Conservation (phyloP, 73 alveolate species). For the Symbiodinium natans region DNA sequence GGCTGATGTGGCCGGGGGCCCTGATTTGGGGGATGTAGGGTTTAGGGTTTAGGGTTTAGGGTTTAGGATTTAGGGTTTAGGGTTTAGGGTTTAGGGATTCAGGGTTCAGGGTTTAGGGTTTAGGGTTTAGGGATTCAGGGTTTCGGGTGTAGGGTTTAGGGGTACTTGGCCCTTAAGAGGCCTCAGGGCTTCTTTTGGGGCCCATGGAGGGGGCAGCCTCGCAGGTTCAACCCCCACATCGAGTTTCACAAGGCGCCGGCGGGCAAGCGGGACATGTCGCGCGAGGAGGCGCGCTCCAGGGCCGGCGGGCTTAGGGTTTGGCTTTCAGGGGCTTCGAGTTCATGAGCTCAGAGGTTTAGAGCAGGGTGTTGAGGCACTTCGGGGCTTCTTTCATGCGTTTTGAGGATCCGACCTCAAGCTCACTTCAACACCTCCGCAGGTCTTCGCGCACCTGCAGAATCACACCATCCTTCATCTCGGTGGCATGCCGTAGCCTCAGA, state of each 20-base stretch:
- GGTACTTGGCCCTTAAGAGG: no score
- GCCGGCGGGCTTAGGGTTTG: not conserved
- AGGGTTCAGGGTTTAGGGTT: no score
- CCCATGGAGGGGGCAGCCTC: no score
- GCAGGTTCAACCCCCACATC: slow-evolving; percentile 66
- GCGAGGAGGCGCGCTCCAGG: not conserved
- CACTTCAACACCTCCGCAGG: not conserved
- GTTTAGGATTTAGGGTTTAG: no score
- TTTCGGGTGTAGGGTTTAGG: no score
- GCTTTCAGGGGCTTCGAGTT: not conserved
- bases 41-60: no score
- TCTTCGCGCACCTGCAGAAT: slow-evolving; percentile 20
- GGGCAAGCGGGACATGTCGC: slow-evolving; percentile 36
- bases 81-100: no score
- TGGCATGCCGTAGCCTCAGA: not conserved
- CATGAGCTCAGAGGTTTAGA: not conserved
- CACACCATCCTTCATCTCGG: slow-evolving; percentile 85
- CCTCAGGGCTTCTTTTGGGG: no score
- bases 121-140: no score
- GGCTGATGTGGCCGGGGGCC: slow-evolving; percentile 15
- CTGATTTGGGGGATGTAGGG: no score
- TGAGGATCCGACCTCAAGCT: no score
- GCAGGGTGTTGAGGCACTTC: not conserved
- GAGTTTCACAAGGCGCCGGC: slow-evolving; percentile 43
- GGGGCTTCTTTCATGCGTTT: no score